Conservation (phyloP, 2,329 filamentous ascomycete genomes). For the Didymellaceae sp. region DNA sequence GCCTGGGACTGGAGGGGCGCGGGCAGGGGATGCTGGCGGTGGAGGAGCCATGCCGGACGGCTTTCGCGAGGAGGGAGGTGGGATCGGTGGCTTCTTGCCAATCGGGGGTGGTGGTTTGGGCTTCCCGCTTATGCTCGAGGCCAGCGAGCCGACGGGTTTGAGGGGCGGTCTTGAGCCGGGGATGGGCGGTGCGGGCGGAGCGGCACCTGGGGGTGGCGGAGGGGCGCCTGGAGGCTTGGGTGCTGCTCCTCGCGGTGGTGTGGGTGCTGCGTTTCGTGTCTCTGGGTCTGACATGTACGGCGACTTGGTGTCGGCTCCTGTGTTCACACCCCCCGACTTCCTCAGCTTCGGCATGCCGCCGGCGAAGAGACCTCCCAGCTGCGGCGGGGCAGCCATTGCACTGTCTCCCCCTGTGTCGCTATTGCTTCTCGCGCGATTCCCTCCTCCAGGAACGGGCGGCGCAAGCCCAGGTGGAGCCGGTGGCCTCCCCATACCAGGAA, state of each 20-base stretch:
- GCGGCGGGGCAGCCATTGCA: slow-evolving; percentile 61
- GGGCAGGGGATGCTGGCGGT: slow-evolving; percentile 53
- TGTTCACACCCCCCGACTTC: slow-evolving; percentile 74
- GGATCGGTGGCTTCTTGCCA: slow-evolving; percentile 73
- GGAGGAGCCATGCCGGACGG: slow-evolving; percentile 57
- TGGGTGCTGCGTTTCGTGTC: slow-evolving; percentile 56
- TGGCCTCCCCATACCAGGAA: slow-evolving; percentile 65
- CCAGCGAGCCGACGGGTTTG: slow-evolving; percentile 65
- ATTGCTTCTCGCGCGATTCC: slow-evolving; percentile 74
- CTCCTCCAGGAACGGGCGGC: slow-evolving; percentile 66
- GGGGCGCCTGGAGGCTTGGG: slow-evolving; percentile 55
- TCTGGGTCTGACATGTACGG: slow-evolving; percentile 86
- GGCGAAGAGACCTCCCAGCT: slow-evolving; percentile 86
- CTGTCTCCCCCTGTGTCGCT: slow-evolving; percentile 68
- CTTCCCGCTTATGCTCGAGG: slow-evolving; percentile 63
- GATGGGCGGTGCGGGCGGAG: slow-evolving; percentile 52
- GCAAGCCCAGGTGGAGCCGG: slow-evolving; percentile 69
- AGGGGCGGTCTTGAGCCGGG: slow-evolving; percentile 64
- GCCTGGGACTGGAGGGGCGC: slow-evolving; percentile 47
- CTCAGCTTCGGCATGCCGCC: slow-evolving; percentile 95
- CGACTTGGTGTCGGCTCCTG: slow-evolving; percentile 65
- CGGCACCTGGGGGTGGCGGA: slow-evolving; percentile 37
- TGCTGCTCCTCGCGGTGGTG: slow-evolving; percentile 60
- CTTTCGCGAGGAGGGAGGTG: slow-evolving; percentile 64
- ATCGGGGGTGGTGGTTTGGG: slow-evolving; percentile 77